Conservation (phyloP, 768 basidiomycete genomes). For the Termitomyces sp. region DNA sequence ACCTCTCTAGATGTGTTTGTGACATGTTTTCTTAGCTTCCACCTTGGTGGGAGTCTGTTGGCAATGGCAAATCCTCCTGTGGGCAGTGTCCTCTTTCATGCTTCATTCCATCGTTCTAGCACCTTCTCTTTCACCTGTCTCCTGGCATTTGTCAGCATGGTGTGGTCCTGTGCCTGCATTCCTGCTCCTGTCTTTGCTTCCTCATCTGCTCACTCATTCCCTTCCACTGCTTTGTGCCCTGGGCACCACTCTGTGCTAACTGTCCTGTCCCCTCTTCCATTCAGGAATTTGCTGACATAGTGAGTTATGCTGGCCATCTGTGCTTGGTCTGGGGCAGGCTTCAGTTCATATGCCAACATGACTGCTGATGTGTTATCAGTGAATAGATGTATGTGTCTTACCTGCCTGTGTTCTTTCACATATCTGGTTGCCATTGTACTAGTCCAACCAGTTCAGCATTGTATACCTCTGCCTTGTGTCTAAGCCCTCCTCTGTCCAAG, state of each 20-base stretch:
- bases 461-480: background rate
- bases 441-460: background rate
- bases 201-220: background rate
- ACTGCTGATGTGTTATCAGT: background rate
- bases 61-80: background rate
- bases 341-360: background rate
- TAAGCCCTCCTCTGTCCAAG: too few relatives aligned
- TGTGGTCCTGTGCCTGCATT: background rate
- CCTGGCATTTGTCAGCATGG: background rate
- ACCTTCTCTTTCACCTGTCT: background rate
- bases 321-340: background rate
- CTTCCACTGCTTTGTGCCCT: background rate
- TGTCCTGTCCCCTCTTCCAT: background rate
- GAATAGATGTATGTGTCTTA: background rate
- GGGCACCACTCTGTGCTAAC: background rate
- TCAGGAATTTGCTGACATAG: background rate
- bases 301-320: background rate
- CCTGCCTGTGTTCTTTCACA: background rate
- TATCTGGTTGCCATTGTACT: background rate
- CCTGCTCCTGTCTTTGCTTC: background rate
- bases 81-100: background rate
- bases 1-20: constrained; percentile 5
- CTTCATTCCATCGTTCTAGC: background rate
- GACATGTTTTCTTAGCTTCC: background rate
- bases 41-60: background rate